A percentile compares a stretch with the other conserved stretches of the same genome.
Conservation (phyloP, 192 early-diverging fungal genomes). For the Backusella mclennaniae region DNA sequence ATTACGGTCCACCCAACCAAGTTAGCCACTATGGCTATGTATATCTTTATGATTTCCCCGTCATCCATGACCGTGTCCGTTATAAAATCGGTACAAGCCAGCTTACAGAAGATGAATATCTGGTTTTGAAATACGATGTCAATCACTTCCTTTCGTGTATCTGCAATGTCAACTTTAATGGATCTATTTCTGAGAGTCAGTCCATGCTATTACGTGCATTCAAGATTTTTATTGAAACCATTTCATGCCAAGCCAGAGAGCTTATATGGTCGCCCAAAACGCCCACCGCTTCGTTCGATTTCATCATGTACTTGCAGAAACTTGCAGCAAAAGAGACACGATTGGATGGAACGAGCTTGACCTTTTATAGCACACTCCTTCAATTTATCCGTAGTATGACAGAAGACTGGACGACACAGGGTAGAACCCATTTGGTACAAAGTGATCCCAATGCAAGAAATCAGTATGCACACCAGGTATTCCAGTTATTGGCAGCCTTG, state of each 20-base stretch:
- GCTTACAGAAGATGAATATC: background rate
- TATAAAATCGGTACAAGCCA: background rate
- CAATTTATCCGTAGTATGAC: slow-evolving; percentile 20
- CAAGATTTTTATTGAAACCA: slow-evolving; percentile 30
- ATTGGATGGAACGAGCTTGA: background rate
- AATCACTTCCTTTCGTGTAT: slow-evolving; percentile 12
- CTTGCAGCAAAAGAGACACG: background rate
- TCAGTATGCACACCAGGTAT: slow-evolving; percentile 13
- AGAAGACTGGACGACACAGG: slow-evolving; percentile 25
- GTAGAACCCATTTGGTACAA: background rate
- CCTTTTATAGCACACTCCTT: slow-evolving; percentile 8
- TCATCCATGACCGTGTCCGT: slow-evolving; percentile 18
- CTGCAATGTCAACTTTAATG: slow-evolving; percentile 20
- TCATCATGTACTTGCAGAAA: background rate
- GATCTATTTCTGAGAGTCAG: slow-evolving; percentile 29
- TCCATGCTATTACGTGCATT: slow-evolving; percentile 31
- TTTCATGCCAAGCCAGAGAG: slow-evolving; percentile 16
- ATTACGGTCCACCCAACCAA: slow-evolving; percentile 19
- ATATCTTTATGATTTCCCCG: slow-evolving; percentile 31
- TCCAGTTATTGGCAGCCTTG: slow-evolving; percentile 3
- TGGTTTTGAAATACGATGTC: background rate
- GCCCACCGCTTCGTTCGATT: background rate
- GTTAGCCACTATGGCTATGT: slow-evolving; percentile 34
- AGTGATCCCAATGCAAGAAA: slow-evolving; percentile 10
- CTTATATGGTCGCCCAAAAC: slow-evolving; percentile 20